A percentile compares a stretch with the other conserved stretches of the same genome.
These are phyloP conservation scores for Punica granatum DNA, from an alignment of 345 rosid genomes.

Conservation along the genomic window DNA sequence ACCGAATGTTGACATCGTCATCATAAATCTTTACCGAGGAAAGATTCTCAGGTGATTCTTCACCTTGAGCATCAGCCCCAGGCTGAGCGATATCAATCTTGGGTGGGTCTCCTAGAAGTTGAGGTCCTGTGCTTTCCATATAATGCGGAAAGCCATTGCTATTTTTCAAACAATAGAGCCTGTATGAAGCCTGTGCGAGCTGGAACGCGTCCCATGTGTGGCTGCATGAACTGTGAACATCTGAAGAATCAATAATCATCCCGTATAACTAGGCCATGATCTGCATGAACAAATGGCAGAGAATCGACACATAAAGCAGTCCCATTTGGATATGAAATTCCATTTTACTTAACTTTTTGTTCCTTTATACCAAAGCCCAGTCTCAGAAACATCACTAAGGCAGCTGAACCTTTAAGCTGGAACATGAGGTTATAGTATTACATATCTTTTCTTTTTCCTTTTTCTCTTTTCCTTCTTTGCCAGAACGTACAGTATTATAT, in stretches of 20 bases:
- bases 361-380: not conserved
- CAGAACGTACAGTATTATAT: not conserved
- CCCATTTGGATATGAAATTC: not conserved
- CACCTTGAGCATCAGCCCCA: constrained; percentile 57
- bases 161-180: constrained; percentile 57
- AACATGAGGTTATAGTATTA: not conserved
- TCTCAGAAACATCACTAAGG: not conserved
- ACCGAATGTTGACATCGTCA: constrained; percentile 75
- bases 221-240: constrained; percentile 74
- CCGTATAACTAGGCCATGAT: not conserved
- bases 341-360: not conserved
- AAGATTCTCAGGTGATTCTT: constrained; percentile 58
- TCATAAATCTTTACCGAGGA: constrained; percentile 90
- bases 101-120: constrained; percentile 85
- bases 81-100: constrained; percentile 62
- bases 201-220: constrained; percentile 92
- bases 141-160: constrained; percentile 26
- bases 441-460: not conserved
- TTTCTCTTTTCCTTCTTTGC: not conserved
- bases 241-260: not conserved
- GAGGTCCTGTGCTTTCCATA: constrained; percentile 50
- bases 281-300: not conserved
- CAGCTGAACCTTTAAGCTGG: not conserved
- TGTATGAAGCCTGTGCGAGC: constrained; percentile 80
- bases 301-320: not conserved